phyloP scores from a whole-genome alignment of 805 yeast species.

The Metschnikowia bowlesiae region DNA sequence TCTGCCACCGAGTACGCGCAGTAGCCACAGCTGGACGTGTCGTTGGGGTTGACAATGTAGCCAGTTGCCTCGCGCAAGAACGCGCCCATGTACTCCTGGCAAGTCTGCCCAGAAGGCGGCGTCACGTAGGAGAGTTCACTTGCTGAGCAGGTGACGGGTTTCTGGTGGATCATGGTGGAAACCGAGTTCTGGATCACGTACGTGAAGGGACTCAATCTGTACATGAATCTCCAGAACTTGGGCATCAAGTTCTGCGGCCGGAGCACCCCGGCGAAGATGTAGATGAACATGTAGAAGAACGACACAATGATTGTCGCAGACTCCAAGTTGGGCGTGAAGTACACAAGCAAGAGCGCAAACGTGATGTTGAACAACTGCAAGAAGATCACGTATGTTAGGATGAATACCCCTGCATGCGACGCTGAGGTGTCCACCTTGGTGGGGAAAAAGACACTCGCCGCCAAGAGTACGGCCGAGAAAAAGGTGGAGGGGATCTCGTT shows the following conservation, averaged over 20 bases:
- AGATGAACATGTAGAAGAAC: constrained; percentile 49
- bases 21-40: not conserved
- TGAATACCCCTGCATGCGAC: constrained; percentile 35
- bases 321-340: constrained; percentile 31
- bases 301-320: constrained; percentile 58
- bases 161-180: constrained; percentile 37
- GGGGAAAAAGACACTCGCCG: constrained; percentile 39
- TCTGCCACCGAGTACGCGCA: not conserved
- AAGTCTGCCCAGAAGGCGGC: constrained; percentile 36
- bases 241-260: constrained; percentile 41
- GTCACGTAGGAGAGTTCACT: constrained; percentile 44
- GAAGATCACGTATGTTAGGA: constrained; percentile 42
- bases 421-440: constrained; percentile 10
- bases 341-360: constrained; percentile 41
- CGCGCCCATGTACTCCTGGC: not conserved
- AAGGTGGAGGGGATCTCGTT: constrained; percentile 34
- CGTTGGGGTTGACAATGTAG: not conserved
- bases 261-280: constrained; percentile 52
- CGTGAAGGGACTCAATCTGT: constrained; percentile 43
- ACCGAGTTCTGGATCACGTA: constrained; percentile 33
- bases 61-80: not conserved
- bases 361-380: constrained; percentile 40
- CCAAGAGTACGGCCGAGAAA: constrained; percentile 14
- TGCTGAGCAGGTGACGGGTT: constrained; percentile 43
- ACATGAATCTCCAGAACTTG: constrained; percentile 45